These are phyloP conservation scores for Posidonia oceanica DNA, from an alignment of 116 monocot genomes.

Conservation along the genomic window DNA sequence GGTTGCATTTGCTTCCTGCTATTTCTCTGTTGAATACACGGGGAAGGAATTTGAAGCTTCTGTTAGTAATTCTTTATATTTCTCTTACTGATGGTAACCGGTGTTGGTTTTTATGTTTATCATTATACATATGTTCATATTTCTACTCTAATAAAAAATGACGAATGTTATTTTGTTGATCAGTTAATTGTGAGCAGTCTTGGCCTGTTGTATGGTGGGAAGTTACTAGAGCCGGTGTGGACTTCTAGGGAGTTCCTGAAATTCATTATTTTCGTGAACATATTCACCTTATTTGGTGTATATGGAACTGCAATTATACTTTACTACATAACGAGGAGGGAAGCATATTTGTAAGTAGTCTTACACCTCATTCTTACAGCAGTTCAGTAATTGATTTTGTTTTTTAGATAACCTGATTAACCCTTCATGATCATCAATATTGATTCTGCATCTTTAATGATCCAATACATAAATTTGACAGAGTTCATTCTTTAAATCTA, in stretches of 20 bases:
- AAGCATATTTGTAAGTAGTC: slow-evolving; percentile 6
- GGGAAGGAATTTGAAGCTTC: no score
- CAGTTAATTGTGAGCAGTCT: slow-evolving; percentile 13
- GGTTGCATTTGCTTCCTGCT: no score
- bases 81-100: no score
- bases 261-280: slow-evolving; percentile 7
- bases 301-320: slow-evolving; percentile 1
- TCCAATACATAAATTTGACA: no score
- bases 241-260: slow-evolving; percentile 9
- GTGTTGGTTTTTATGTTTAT: not conserved
- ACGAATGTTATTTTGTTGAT: not conserved
- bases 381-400: not conserved
- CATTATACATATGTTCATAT: not conserved
- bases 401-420: no score
- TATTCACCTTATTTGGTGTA: slow-evolving; percentile 4
- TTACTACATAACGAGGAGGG: slow-evolving; percentile 1
- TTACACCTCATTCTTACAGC: not conserved
- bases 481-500: no score
- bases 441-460: no score
- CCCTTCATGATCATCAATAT: no score
- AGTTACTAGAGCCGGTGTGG: slow-evolving; percentile 6
- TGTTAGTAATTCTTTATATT: no score
- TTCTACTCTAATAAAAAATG: not conserved
- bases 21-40: no score
- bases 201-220: slow-evolving; percentile 5